These are phyloP conservation scores for Radiomyces spectabilis DNA, from an alignment of 192 early-diverging fungal genomes.

Conservation along the genomic window DNA sequence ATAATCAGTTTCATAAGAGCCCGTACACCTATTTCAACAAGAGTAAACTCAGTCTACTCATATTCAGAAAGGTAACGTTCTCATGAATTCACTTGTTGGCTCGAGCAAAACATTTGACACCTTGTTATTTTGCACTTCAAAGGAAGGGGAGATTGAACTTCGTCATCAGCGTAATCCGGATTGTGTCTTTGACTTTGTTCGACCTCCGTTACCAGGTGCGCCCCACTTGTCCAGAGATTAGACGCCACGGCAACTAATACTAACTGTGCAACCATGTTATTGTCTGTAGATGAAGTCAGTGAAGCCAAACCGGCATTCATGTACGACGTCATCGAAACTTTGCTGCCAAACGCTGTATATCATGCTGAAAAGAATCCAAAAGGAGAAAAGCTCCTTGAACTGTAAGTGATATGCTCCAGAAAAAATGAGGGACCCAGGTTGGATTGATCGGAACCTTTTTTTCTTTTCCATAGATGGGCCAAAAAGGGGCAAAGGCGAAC, in stretches of 20 bases:
- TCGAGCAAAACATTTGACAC: too few relatives aligned
- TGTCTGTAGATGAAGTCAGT: constrained; percentile 35
- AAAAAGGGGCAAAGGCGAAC: constrained; percentile 32
- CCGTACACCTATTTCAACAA: constrained; percentile 75
- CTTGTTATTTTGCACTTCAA: too few relatives aligned
- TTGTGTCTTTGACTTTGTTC: constrained; percentile 92
- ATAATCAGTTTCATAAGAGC: constrained; percentile 71
- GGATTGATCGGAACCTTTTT: too few relatives aligned
- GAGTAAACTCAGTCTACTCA: constrained; percentile 80
- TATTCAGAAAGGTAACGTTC: constrained; percentile 63
- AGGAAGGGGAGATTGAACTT: constrained; percentile 84
- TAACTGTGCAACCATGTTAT: not conserved
- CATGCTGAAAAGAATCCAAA: constrained; percentile 47
- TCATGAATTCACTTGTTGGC: not conserved
- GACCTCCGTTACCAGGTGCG: constrained; percentile 45
- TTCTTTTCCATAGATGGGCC: constrained; percentile 31
- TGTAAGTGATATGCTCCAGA: constrained; percentile 49
- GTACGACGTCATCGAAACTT: constrained; percentile 84
- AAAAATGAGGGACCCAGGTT: not conserved
- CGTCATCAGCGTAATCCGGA: constrained; percentile 92
- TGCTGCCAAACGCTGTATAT: constrained; percentile 74
- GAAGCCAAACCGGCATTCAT: constrained; percentile 81
- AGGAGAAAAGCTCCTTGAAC: constrained; percentile 65
- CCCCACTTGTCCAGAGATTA: too few relatives aligned
- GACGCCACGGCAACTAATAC: too few relatives aligned